Evolutionary conservation across 495 filamentous ascomycete genomes (phyloP).

Genomic region (Hypomontagnella monticulosa): DNA sequence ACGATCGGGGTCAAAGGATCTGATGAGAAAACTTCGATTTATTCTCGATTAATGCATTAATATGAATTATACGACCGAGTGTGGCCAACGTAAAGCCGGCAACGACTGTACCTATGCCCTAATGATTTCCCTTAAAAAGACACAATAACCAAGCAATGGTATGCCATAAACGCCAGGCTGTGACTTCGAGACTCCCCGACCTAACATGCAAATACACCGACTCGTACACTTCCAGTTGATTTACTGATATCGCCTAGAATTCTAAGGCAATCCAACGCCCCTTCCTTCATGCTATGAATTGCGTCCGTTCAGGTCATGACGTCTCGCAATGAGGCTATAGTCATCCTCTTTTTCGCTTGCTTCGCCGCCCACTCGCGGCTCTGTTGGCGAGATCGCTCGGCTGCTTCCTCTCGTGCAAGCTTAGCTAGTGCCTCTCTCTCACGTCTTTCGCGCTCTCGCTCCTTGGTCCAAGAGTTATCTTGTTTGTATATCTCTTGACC

Average conservation of each 20-base stretch:
- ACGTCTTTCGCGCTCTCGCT: conserved; percentile 61
- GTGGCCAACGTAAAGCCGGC: conserved; percentile 17
- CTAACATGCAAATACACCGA: conserved; percentile 30
- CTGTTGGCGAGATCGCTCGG: conserved; percentile 69
- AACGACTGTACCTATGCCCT: conserved; percentile 7
- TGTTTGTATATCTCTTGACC: conserved; percentile 71
- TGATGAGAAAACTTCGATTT: conserved; percentile 21
- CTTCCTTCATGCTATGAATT: neutral
- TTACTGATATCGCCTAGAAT: conserved; percentile 10
- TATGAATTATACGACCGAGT: conserved; percentile 19
- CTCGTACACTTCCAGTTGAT: conserved; percentile 22
- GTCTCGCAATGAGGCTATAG: conserved; percentile 28
- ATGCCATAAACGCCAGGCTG: conserved; percentile 35
- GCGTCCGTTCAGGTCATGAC: conserved; percentile 8
- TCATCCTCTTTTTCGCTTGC: conserved; percentile 54
- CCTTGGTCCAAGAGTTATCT: conserved; percentile 59
- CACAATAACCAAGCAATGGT: conserved; percentile 2
- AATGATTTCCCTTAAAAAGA: conserved; percentile 19
- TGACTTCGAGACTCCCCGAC: conserved; percentile 23
- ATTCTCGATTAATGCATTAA: conserved; percentile 22
- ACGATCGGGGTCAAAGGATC: conserved; percentile 1
- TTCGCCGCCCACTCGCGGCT: conserved; percentile 77
- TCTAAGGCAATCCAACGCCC: neutral
- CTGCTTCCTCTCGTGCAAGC: conserved; percentile 68
- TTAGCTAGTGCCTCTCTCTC: conserved; percentile 67